Conservation (phyloP, 140 eudicot species). For the Eryngium alpinum region DNA sequence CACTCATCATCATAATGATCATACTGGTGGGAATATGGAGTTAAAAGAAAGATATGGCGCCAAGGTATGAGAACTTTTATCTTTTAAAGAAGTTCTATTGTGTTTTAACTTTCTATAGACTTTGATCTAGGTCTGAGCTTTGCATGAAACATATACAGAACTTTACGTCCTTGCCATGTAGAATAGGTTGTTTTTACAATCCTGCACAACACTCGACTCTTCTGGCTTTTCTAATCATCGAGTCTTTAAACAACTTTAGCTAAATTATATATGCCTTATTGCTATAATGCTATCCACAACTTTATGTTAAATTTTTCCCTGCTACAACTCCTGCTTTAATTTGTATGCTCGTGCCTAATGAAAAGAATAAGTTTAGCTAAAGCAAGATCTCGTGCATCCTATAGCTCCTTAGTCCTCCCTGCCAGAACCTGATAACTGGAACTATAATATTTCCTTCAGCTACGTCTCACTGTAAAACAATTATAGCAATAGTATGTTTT, state of each 20-base stretch:
- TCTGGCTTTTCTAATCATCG: background rate
- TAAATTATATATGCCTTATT: background rate
- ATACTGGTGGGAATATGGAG: conserved; percentile 90
- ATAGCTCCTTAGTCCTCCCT: background rate
- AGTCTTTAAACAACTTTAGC: background rate
- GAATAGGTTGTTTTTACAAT: background rate
- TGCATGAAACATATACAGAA: background rate
- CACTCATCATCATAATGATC: conserved; percentile 94
- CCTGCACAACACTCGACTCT: background rate
- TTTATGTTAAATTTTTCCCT: background rate
- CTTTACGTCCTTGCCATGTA: background rate
- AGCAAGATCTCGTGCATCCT: background rate
- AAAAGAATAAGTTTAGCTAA: background rate
- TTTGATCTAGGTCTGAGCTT: background rate
- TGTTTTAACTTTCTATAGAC: background rate
- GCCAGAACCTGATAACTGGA: background rate
- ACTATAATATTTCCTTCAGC: background rate
- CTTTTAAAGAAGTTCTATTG: background rate
- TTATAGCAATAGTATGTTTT: background rate
- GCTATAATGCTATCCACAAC: background rate
- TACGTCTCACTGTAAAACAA: background rate
- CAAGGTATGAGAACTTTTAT: conserved; percentile 53
- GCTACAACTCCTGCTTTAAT: background rate
- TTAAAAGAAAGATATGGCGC: conserved; percentile 91
- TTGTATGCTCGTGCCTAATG: background rate